phyloP scores from a whole-genome alignment of 345 rosid species.

The Crucihimalaya himalaica region DNA sequence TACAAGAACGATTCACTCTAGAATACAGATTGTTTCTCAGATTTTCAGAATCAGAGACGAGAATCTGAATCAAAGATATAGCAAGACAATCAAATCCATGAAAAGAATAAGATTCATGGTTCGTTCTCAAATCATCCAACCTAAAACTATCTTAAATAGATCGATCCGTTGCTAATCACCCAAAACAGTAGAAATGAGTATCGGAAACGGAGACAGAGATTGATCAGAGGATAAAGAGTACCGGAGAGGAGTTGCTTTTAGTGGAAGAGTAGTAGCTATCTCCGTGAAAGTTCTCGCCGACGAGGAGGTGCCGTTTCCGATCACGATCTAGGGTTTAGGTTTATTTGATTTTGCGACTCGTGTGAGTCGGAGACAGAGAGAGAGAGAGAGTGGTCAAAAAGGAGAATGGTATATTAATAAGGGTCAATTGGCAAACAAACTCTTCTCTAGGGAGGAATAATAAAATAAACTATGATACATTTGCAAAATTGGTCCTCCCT shows the following conservation, averaged over 20 bases:
- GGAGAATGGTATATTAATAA: not conserved
- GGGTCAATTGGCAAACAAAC: not conserved
- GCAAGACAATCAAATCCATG: not conserved
- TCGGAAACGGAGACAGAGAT: not conserved
- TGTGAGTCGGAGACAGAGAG: conserved; percentile 6
- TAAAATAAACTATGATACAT: not conserved
- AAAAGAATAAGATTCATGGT: not conserved
- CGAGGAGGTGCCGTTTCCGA: conserved; percentile 10
- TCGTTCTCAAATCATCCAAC: not conserved
- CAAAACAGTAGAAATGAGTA: not conserved
- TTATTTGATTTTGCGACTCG: conserved; percentile 25
- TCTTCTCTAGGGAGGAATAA: not conserved
- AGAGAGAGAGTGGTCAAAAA: conserved; percentile 2
- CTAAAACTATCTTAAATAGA: not conserved
- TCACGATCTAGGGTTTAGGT: conserved; percentile 34
- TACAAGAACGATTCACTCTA: not conserved
- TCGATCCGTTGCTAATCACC: not conserved
- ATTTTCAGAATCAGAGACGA: not conserved
- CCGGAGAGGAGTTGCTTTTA: conserved; percentile 2
- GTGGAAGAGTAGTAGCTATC: not conserved
- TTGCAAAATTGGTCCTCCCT: not conserved
- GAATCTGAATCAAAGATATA: not conserved
- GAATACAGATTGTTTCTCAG: not conserved
- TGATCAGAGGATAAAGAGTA: not conserved
- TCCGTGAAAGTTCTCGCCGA: conserved; percentile 7